These are phyloP conservation scores for Metarhizium sp. DNA, from an alignment of 2,329 filamentous ascomycete genomes.

Conservation along the genomic window DNA sequence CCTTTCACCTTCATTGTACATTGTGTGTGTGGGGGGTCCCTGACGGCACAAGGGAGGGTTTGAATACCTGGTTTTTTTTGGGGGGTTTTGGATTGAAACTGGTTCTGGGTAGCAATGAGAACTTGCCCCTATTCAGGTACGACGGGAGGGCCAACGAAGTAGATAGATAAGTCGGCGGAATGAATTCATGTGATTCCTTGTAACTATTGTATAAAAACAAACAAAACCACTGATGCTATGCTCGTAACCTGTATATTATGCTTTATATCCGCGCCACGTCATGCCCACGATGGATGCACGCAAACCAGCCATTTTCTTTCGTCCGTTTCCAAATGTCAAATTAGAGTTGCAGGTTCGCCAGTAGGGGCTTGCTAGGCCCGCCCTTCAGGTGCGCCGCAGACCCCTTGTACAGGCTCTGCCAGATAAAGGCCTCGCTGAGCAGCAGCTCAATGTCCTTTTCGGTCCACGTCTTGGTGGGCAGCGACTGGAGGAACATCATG, in stretches of 20 bases:
- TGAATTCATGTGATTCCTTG: background rate
- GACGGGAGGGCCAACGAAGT: background rate
- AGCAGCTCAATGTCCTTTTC: conserved; percentile 97
- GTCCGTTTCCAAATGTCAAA: too few relatives aligned
- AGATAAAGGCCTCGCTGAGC: conserved; percentile 94
- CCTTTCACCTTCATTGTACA: background rate
- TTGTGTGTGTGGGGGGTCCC: too few relatives aligned
- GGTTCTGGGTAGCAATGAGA: background rate
- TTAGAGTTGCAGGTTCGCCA: conserved; percentile 28
- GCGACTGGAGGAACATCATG: conserved; percentile 97
- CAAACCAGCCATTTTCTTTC: too few relatives aligned
- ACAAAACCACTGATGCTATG: background rate
- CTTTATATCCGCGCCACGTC: background rate
- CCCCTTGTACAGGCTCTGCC: conserved; percentile 95
- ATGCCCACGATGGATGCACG: too few relatives aligned
- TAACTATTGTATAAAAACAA: background rate
- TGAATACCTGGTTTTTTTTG: background rate
- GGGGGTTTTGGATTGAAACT: background rate
- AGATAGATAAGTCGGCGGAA: background rate
- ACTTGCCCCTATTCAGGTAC: too few relatives aligned
- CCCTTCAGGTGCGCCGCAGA: conserved; percentile 79
- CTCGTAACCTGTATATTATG: background rate
- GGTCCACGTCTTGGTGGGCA: conserved; percentile 90
- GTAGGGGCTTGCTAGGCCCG: conserved; percentile 25
- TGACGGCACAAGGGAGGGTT: background rate